phyloP scores from a whole-genome alignment of 805 yeast genomes.

The Kluyveromyces wickerhamii region DNA sequence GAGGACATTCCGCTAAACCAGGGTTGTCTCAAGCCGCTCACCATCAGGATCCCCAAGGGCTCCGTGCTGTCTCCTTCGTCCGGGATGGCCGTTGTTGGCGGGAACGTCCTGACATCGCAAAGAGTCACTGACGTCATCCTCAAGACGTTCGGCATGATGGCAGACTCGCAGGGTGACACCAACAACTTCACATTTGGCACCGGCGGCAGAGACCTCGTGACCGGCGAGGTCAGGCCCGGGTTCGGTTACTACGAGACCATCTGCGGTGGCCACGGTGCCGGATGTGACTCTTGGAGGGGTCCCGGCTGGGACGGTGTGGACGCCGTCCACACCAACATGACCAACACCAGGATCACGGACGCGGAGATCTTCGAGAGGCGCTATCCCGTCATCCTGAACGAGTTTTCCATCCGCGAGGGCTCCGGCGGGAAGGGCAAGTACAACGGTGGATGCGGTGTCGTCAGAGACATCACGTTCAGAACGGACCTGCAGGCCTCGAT shows the following conservation, averaged over 20 bases:
- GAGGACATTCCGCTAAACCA: constrained; percentile 89
- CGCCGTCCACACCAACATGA: constrained; percentile 92
- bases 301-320: constrained; percentile 77
- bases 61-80: constrained; percentile 65
- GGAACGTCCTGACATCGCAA: constrained; percentile 92
- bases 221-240: constrained; percentile 42
- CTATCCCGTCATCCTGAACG: constrained; percentile 72
- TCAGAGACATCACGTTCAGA: constrained; percentile 77
- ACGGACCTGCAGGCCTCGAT: constrained; percentile 69
- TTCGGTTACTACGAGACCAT: constrained; percentile 93
- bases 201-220: constrained; percentile 48
- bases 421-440: constrained; percentile 78
- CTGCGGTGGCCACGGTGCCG: constrained; percentile 94
- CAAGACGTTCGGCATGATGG: constrained; percentile 81
- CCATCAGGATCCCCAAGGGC: constrained; percentile 53
- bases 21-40: constrained; percentile 80
- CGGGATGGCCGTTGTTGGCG: constrained; percentile 91
- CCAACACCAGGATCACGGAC: constrained; percentile 89
- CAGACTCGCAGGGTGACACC: constrained; percentile 94
- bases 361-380: constrained; percentile 83
- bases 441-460: constrained; percentile 79
- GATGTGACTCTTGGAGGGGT: constrained; percentile 41
- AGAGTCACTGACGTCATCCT: constrained; percentile 84
- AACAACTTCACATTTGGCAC: constrained; percentile 90
- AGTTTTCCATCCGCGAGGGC: constrained; percentile 58